These are phyloP conservation scores for Tilletia indica DNA, from an alignment of 1,284 basidiomycete species.

Conservation along the genomic window DNA sequence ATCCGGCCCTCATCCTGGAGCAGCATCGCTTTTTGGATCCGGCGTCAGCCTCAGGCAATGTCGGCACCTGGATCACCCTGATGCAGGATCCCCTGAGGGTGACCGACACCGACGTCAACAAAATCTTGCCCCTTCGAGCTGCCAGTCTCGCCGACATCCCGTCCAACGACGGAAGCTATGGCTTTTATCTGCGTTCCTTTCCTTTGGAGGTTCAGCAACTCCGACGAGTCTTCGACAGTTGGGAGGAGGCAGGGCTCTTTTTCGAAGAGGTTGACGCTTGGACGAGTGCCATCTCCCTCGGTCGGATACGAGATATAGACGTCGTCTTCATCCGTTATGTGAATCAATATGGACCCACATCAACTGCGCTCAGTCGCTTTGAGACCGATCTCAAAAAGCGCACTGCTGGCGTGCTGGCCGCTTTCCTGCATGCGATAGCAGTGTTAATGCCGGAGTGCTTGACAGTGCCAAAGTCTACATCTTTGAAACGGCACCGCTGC, in stretches of 20 bases:
- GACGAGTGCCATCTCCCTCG: background rate
- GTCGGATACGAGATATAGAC: background rate
- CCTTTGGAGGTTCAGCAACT: background rate
- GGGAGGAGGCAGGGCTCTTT: background rate
- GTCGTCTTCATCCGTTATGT: background rate
- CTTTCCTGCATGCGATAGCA: background rate
- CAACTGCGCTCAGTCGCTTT: background rate
- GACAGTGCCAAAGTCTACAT: background rate
- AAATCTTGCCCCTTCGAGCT: background rate
- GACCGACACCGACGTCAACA: background rate
- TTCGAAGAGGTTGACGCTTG: background rate
- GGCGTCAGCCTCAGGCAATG: background rate
- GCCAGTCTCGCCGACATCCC: background rate
- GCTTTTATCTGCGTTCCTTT: background rate
- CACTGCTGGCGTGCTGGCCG: background rate
- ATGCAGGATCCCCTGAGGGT: background rate
- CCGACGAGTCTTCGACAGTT: background rate
- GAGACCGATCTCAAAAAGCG: background rate
- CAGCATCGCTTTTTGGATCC: background rate
- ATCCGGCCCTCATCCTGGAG: background rate
- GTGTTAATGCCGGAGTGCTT: background rate
- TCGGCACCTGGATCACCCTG: background rate
- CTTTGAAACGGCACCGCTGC: background rate
- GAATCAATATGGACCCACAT: background rate
- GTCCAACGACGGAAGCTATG: background rate